Evolutionary conservation across 805 yeast species (phyloP), one percentile per base, ranked within the genome.

Genomic region (Lipomyces sp.): DNA sequence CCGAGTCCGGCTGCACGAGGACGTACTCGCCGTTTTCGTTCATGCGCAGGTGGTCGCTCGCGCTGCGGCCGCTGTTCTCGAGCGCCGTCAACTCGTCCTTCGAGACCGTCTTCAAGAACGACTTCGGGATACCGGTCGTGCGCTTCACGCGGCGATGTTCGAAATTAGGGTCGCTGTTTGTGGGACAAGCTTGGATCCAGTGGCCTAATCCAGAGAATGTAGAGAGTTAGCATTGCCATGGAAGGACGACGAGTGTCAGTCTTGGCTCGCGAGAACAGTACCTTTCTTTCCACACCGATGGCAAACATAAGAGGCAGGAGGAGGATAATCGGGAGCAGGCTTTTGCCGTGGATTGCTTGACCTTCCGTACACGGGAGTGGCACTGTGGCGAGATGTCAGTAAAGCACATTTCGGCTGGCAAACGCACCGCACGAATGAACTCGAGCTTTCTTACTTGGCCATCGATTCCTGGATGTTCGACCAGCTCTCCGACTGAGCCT

Each of bases 81-180:
- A 47, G 36, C 34, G 83, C 87, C 0, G 81, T 77, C 7, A 52
- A 22, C 45, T 48, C 54, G 24, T 91, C 91, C 64, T 86, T 86
- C 16, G 86, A 86, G 6, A 93, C 82, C 0, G 95, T 84, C 60
- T 88, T 85, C 68, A 93, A 79, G 68, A 88, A 88, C 31, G 95
- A 84, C 68, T 84, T 85, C 1, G 99, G 99, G 64, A 93, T 93
- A 82, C 99, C 99, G 0, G 98, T 93, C 0, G 97, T 90, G 61
- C 95, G 78, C 61, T 86, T 84, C 43, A 93, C 84, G 54, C 95
- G 77, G 64, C 86, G 87, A 18, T 95, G 95, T 65, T 91, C 98
- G 77, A 89, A 89, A 61, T 81, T 86, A 1, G 96, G 96, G 68
- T 91, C 98, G 39, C 80, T 81, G 63, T 86, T 84, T 2, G 95